phyloP scores from a whole-genome alignment of 1,284 basidiomycete species.

The Lignosus rhinocerotis region DNA sequence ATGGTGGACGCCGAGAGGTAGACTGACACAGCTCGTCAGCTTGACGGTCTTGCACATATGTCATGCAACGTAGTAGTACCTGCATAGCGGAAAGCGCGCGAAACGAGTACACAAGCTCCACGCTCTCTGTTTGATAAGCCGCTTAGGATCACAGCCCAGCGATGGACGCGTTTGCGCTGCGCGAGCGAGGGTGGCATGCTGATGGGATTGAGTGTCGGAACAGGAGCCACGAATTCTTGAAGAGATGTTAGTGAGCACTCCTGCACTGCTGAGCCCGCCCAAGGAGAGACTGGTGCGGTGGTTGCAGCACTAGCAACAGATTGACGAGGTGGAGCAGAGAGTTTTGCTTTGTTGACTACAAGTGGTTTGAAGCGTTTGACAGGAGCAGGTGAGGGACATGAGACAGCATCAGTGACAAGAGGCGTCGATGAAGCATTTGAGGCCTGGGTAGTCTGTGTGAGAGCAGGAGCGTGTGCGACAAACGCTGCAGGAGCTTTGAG shows the following conservation, averaged over 20 bases:
- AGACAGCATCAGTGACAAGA: too few relatives aligned
- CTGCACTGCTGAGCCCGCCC: neutral
- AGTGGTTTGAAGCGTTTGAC: constrained; percentile 40
- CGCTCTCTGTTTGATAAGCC: constrained; percentile 46
- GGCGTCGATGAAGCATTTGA: neutral
- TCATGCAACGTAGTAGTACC: constrained; percentile 37
- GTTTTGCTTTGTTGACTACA: constrained; percentile 26
- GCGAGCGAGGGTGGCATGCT: constrained; percentile 56
- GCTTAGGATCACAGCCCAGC: constrained; percentile 57
- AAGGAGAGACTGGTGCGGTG: too few relatives aligned
- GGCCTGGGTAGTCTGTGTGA: too few relatives aligned
- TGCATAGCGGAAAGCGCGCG: constrained; percentile 65
- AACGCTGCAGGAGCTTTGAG: neutral
- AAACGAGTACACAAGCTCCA: constrained; percentile 47
- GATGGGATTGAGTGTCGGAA: constrained; percentile 41
- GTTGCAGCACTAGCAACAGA: neutral
- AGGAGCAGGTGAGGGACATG: neutral
- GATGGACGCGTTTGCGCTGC: constrained; percentile 54
- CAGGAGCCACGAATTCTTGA: constrained; percentile 25
- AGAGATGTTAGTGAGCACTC: constrained; percentile 28
- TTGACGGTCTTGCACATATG: neutral
- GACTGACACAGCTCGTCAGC: constrained; percentile 39
- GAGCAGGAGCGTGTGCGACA: neutral
- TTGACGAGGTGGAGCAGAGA: neutral
- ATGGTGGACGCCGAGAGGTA: constrained; percentile 59